These are phyloP conservation scores for Trichocladium antarcticum DNA, from an alignment of 495 filamentous ascomycete species.

Conservation along the genomic window DNA sequence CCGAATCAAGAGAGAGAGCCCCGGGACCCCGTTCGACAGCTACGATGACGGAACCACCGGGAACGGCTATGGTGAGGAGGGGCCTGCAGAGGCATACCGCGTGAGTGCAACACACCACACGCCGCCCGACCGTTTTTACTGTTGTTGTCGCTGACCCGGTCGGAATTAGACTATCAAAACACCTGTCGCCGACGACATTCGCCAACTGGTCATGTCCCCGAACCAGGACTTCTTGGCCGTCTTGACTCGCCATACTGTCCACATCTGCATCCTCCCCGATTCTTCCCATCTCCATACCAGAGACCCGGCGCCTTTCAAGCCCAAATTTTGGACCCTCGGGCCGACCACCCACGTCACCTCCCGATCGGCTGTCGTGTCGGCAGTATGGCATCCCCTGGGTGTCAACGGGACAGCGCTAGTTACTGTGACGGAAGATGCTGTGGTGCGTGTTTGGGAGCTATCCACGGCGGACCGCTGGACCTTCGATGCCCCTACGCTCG, in stretches of 20 bases:
- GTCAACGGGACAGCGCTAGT: slow-evolving; percentile 60
- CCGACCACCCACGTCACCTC: slow-evolving; percentile 81
- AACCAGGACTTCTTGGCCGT: slow-evolving; percentile 69
- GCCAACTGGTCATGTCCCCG: slow-evolving; percentile 71
- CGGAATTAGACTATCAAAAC: slow-evolving; percentile 52
- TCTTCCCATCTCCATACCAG: slow-evolving; percentile 55
- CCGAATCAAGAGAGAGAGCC: slow-evolving; percentile 26
- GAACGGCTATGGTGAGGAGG: slow-evolving; percentile 14
- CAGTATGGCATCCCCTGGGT: slow-evolving; percentile 80
- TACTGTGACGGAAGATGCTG: slow-evolving; percentile 73
- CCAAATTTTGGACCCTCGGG: slow-evolving; percentile 75
- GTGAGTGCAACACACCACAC: slow-evolving; percentile 26
- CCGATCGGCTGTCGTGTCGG: slow-evolving; percentile 61
- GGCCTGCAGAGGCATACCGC: slow-evolving; percentile 33
- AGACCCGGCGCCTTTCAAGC: slow-evolving; percentile 53
- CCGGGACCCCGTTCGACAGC: slow-evolving; percentile 23
- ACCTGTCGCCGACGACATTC: slow-evolving; percentile 61
- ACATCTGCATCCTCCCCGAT: slow-evolving; percentile 69
- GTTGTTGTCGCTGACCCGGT: background rate
- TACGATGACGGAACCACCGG: slow-evolving; percentile 23
- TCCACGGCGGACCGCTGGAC: slow-evolving; percentile 68
- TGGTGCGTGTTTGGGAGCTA: slow-evolving; percentile 80
- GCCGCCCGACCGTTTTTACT: too few species aligned
- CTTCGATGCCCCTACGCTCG: slow-evolving; percentile 68
- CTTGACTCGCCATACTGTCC: slow-evolving; percentile 70